Evolutionary conservation across 768 basidiomycete genomes (phyloP), one percentile per base, ranked within the genome.

Genomic region (Boletus rufocinnamomeus): DNA sequence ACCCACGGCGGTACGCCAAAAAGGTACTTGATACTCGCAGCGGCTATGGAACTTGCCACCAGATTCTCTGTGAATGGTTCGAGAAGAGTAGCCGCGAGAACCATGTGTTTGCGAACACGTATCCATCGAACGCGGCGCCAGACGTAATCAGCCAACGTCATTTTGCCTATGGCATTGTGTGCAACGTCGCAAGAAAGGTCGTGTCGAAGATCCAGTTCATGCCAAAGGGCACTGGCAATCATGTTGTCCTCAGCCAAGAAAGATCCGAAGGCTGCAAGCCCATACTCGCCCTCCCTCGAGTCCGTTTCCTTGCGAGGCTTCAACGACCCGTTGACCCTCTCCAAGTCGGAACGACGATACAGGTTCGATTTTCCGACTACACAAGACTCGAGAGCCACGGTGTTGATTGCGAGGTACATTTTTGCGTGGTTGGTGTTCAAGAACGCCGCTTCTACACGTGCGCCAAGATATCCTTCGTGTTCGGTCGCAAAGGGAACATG

Each of bases 221-320:
- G 93, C 97, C 95, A 98, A 14, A 99, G 77, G 2, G 92, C 85
- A 48, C 84, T 79, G 19, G 87, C 97, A 57, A 99, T 96, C 92
- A 93, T 96, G 75, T 98, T 98, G 76, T 99, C 97, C 74, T 99
- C 97, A 0, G 97, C 96, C 44, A 98, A 82, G 74, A 89, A 98
- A 14, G 88, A 85, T 0, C 88, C 89, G 62, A 98, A 98, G 0
- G 85, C 88, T 9, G 84, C 79, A 25, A 99, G 79, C 1, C 95
- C 95, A 52, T 51, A 57, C 13, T 65, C 63, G 23, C 66, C 62
- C 38, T 74, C 61, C 25, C 65, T 41, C 51, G 72, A 34, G 16
- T 61, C 59, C 17, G 56, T 52, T 46, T 64, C 63, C 19, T 64
- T 72, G 35, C 61, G 62, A 59, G 85, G 85, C 60, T 82, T 82